These are phyloP conservation scores for Psidium guajava DNA, from an alignment of 345 rosid species.

Conservation along the genomic window DNA sequence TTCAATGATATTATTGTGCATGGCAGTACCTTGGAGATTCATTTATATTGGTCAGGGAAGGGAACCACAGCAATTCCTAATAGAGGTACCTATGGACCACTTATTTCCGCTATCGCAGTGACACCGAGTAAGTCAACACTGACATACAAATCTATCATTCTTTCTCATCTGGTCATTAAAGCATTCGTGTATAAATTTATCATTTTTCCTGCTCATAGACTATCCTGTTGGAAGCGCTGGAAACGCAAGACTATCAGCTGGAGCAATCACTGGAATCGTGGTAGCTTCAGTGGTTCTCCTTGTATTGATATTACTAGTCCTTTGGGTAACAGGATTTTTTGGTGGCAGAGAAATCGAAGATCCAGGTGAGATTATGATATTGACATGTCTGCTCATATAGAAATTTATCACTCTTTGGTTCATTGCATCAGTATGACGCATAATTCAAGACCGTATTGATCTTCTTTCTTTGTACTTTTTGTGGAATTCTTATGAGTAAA, in stretches of 20 bases:
- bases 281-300: constrained; percentile 32
- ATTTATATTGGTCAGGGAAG: constrained; percentile 70
- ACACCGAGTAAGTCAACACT: constrained; percentile 52
- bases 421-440: background rate
- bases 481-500: background rate
- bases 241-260: constrained; percentile 49
- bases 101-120: constrained; percentile 70
- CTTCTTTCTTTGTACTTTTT: too few relatives aligned
- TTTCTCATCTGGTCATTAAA: background rate
- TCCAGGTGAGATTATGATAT: constrained; percentile 27
- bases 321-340: constrained; percentile 39
- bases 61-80: constrained; percentile 64
- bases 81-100: constrained; percentile 75
- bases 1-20: constrained; percentile 27
- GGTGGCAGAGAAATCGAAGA: constrained; percentile 47
- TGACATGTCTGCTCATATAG: background rate
- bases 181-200: background rate
- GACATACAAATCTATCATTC: background rate
- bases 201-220: constrained; percentile 26
- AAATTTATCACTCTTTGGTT: background rate
- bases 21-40: constrained; percentile 65
- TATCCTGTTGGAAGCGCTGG: constrained; percentile 38
- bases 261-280: constrained; percentile 60
- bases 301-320: constrained; percentile 24
- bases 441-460: too few relatives aligned